A percentile compares a stretch with the other conserved stretches of the same genome.
These are phyloP conservation scores for Triangularia setosa DNA, from an alignment of 2,329 filamentous ascomycete genomes.

Conservation along the genomic window DNA sequence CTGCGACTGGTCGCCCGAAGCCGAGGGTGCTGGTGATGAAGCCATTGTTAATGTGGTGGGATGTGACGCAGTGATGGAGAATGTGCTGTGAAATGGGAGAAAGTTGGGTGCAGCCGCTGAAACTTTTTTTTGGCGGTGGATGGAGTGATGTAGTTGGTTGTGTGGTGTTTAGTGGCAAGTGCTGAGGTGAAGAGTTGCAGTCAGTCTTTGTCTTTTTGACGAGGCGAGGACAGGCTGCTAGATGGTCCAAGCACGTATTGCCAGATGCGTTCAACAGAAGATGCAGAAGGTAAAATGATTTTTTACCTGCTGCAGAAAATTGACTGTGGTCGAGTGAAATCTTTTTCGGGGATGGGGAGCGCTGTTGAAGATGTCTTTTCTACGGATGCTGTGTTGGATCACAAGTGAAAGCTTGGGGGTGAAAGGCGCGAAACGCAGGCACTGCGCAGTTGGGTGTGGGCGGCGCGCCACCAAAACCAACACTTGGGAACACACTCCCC, in stretches of 20 bases:
- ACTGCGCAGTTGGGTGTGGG: not conserved
- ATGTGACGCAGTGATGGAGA: not conserved
- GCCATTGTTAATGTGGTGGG: conserved; percentile 34
- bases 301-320: not conserved
- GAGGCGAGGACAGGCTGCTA: not conserved
- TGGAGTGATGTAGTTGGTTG: not conserved
- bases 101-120: not conserved
- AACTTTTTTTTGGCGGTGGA: not conserved
- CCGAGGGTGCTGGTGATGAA: conserved; percentile 54
- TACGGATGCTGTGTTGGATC: not conserved
- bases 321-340: not conserved
- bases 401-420: not conserved
- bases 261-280: not conserved
- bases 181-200: not conserved
- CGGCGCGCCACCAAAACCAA: not conserved
- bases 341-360: not conserved
- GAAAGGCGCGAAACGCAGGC: not conserved
- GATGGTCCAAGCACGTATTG: not conserved
- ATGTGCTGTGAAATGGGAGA: not conserved
- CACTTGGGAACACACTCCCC: not conserved
- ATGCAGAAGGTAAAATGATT: not conserved
- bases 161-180: not conserved
- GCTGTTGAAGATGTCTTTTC: not conserved
- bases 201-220: not conserved
- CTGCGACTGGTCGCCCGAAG: conserved; percentile 35